Conservation (phyloP, 78 protist genomes). For the Pigoraptor vietnamica region DNA sequence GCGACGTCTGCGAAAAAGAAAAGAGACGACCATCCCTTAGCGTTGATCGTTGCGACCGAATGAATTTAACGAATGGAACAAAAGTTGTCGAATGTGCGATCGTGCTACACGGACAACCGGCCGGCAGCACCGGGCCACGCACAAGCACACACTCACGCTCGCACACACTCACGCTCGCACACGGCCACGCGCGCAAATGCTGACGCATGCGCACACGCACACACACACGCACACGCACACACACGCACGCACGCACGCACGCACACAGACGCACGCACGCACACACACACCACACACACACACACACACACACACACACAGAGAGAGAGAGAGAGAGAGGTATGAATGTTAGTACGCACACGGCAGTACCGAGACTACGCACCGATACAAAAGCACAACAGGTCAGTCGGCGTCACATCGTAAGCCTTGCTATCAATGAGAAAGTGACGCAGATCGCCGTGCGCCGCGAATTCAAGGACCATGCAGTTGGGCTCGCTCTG, state of each 20-base stretch:
- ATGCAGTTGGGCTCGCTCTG: neutral
- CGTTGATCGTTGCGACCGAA: too few species aligned
- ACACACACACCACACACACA: neutral
- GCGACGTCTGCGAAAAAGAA: neutral
- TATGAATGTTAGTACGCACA: neutral
- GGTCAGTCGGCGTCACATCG: neutral
- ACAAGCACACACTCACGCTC: too few species aligned
- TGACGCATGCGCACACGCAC: neutral
- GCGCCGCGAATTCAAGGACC: neutral
- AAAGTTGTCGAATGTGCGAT: too few species aligned
- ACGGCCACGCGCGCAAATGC: neutral
- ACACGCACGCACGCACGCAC: neutral
- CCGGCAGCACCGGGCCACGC: too few species aligned
- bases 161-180: neutral
- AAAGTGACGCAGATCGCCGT: neutral
- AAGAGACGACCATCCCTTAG: neutral
- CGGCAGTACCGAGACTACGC: neutral
- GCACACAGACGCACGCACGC: neutral
- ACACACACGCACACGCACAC: neutral
- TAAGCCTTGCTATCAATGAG: neutral
- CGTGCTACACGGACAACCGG: too few species aligned
- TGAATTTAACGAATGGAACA: neutral
- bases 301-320: neutral
- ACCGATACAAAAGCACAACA: neutral
- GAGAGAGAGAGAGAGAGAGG: too few species aligned